phyloP scores from a whole-genome alignment of 495 filamentous ascomycete species.

The Tuber microsphaerosporum region DNA sequence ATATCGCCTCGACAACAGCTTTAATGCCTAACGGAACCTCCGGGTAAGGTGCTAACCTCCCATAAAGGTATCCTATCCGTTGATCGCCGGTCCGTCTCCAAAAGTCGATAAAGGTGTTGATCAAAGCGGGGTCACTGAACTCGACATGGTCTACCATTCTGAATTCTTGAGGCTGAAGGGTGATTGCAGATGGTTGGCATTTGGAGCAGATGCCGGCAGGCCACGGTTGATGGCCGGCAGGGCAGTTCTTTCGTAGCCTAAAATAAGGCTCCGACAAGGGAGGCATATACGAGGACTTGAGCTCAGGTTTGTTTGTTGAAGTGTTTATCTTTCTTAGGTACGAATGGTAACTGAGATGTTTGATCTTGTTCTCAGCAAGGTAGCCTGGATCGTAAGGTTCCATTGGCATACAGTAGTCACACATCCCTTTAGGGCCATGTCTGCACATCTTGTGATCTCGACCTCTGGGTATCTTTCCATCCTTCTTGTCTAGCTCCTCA shows the following conservation, averaged over 20 bases:
- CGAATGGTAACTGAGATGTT: slow-evolving; percentile 93
- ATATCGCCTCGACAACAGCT: slow-evolving; percentile 94
- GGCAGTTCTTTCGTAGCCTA: slow-evolving; percentile 78
- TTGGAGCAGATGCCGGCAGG: slow-evolving; percentile 98
- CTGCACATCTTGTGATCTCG: slow-evolving; percentile 83
- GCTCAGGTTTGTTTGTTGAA: slow-evolving; percentile 89
- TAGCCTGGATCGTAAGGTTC: slow-evolving; percentile 88
- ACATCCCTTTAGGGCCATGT: slow-evolving; percentile 95
- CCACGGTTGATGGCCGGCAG: slow-evolving; percentile 85
- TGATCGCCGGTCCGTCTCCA: slow-evolving; percentile 78
- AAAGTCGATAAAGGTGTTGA: slow-evolving; percentile 81
- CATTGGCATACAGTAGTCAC: slow-evolving; percentile 97
- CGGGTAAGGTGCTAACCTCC: slow-evolving; percentile 80
- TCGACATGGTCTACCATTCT: slow-evolving; percentile 99
- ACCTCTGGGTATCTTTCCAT: slow-evolving; percentile 82
- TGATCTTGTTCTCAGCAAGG: slow-evolving; percentile 91
- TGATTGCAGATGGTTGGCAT: slow-evolving; percentile 96
- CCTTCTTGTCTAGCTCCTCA: slow-evolving; percentile 72
- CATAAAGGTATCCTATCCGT: slow-evolving; percentile 83
- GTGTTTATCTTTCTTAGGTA: slow-evolving; percentile 91
- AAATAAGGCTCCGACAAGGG: slow-evolving; percentile 91
- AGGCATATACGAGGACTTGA: slow-evolving; percentile 87
- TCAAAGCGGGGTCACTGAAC: slow-evolving; percentile 70
- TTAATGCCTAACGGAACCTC: slow-evolving; percentile 92
- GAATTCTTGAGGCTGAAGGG: slow-evolving; percentile 82